Evolutionary conservation across 768 basidiomycete species (phyloP).

Genomic region (Mycena crocata): DNA sequence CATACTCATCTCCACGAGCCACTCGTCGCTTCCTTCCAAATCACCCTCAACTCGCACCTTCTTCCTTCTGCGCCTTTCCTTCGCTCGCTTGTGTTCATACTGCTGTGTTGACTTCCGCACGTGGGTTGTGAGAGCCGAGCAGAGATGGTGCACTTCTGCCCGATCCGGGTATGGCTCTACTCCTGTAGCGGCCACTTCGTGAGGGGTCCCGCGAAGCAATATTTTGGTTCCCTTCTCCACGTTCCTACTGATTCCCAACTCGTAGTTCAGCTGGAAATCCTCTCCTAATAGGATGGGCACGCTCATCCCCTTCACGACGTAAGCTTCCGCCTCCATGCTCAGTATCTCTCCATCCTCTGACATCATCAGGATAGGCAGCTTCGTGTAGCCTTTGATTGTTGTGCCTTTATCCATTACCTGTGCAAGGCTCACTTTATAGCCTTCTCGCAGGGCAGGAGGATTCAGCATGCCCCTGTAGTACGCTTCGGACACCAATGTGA

Average conservation of each 20-base stretch:
- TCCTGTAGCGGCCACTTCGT: not conserved
- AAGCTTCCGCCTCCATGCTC: not conserved
- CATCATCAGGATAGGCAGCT: not conserved
- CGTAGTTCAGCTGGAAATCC: constrained; percentile 11
- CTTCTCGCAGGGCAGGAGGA: not conserved
- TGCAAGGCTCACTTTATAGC: not conserved
- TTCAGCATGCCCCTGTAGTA: not conserved
- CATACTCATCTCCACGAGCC: no score
- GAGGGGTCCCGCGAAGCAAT: not conserved
- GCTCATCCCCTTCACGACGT: not conserved
- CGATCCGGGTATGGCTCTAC: no score
- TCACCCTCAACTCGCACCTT: no score
- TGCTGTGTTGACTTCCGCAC: not conserved
- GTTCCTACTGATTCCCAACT: not conserved
- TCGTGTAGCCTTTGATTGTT: not conserved
- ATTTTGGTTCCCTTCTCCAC: not conserved
- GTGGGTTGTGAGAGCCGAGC: not conserved
- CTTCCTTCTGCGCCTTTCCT: no score
- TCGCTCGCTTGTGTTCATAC: not conserved
- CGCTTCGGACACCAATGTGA: not conserved
- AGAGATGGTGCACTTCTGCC: not conserved
- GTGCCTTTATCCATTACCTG: not conserved
- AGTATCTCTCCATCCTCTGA: not conserved
- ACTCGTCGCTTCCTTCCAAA: no score
- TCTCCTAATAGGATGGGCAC: constrained; percentile 2